A percentile compares a stretch with the other conserved stretches of the same genome.
Conservation (phyloP, 2,329 filamentous ascomycete species). For the Fusarium mundagurra region DNA sequence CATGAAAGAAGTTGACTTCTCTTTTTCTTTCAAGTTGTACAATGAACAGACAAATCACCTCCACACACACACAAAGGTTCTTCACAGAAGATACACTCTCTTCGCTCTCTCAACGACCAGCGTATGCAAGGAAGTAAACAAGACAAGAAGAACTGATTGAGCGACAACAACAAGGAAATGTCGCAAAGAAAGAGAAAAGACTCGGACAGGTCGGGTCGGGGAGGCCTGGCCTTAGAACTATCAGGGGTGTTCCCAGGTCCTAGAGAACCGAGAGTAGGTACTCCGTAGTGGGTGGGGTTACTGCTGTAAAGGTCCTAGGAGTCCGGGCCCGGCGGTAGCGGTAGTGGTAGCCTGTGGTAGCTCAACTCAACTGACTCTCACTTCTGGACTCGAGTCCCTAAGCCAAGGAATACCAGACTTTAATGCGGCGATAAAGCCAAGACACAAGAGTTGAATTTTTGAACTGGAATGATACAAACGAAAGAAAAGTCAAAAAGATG, state of each 20-base stretch:
- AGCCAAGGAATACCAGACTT: slow-evolving; percentile 9
- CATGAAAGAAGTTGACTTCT: slow-evolving; percentile 31
- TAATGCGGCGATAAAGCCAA: neutral
- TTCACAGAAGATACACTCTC: neutral
- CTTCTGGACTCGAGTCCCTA: neutral
- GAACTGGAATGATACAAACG: slow-evolving; percentile 5
- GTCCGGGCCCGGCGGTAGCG: slow-evolving; percentile 15
- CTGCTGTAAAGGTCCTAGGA: slow-evolving; percentile 29
- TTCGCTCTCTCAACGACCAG: slow-evolving; percentile 24
- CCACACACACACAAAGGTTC: neutral
- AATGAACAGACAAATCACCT: slow-evolving; percentile 10
- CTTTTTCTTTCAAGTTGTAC: slow-evolving; percentile 33
- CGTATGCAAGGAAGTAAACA: slow-evolving; percentile 34
- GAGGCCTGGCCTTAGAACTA: slow-evolving; percentile 22
- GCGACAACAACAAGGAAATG: slow-evolving; percentile 29
- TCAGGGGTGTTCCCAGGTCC: slow-evolving; percentile 30
- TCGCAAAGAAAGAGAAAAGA: slow-evolving; percentile 24
- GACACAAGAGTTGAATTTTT: neutral
- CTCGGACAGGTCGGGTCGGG: slow-evolving; percentile 6
- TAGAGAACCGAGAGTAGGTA: slow-evolving; percentile 30
- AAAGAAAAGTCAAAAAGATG: neutral
- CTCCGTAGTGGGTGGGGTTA: slow-evolving; percentile 20
- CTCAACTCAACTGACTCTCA: neutral
- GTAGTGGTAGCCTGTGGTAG: neutral
- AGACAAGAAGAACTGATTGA: neutral